Conservation (phyloP, 257 asterid genomes). For the Gynochthodes officinalis region DNA sequence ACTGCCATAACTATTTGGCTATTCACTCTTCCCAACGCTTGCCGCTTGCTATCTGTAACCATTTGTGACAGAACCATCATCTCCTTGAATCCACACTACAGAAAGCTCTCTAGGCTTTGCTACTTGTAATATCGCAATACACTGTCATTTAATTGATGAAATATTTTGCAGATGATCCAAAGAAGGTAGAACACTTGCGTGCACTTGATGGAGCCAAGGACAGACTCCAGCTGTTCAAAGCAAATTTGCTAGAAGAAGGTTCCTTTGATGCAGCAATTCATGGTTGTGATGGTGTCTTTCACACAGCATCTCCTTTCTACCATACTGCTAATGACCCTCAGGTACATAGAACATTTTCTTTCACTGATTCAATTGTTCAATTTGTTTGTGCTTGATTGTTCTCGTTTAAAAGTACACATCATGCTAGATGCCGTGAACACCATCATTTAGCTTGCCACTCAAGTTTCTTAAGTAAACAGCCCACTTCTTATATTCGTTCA, state of each 20-base stretch:
- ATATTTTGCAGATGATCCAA: conserved; percentile 52
- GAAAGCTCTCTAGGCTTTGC: neutral
- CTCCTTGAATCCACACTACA: neutral
- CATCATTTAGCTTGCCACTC: too few species aligned
- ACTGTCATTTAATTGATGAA: conserved; percentile 5
- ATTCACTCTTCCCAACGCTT: neutral
- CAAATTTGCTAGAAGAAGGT: conserved; percentile 71
- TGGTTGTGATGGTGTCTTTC: conserved; percentile 87
- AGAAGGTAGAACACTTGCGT: conserved; percentile 60
- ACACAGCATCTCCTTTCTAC: conserved; percentile 82
- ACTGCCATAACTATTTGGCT: neutral
- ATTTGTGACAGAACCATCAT: neutral
- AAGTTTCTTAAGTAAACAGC: too few species aligned
- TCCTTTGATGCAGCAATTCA: conserved; percentile 73
- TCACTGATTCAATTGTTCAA: neutral
- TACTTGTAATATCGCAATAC: neutral
- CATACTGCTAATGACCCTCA: conserved; percentile 50
- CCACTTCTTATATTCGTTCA: too few species aligned
- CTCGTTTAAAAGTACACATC: neutral
- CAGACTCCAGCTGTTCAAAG: conserved; percentile 73
- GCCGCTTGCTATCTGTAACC: neutral
- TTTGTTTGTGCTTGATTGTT: neutral
- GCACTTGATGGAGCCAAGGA: conserved; percentile 89
- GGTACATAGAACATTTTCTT: conserved; percentile 30
- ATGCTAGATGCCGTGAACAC: too few species aligned